Conservation (phyloP, 1,284 basidiomycete genomes). For the Earliella scabrosa region DNA sequence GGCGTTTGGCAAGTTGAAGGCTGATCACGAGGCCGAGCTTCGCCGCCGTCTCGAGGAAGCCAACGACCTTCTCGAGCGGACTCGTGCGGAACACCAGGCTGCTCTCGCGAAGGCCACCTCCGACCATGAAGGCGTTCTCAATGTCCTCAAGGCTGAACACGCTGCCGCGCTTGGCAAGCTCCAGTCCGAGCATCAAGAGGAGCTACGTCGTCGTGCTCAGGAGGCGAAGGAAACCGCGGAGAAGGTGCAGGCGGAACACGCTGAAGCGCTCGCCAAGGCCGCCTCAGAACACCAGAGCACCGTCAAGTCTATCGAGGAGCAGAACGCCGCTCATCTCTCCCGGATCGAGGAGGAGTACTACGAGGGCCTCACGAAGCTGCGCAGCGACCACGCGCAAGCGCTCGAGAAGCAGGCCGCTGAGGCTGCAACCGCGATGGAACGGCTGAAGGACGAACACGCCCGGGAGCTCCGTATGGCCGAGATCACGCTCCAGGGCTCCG, state of each 20-base stretch:
- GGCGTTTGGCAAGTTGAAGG: slow-evolving; percentile 39
- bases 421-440: slow-evolving; percentile 59
- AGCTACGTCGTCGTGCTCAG: slow-evolving; percentile 34
- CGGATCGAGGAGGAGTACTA: slow-evolving; percentile 82
- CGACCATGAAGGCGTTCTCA: slow-evolving; percentile 60
- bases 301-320: slow-evolving; percentile 65
- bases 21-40: slow-evolving; percentile 42
- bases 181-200: slow-evolving; percentile 48
- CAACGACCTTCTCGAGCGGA: slow-evolving; percentile 39
- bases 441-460: slow-evolving; percentile 73
- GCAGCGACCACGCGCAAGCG: slow-evolving; percentile 66
- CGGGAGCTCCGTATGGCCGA: slow-evolving; percentile 70
- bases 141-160: slow-evolving; percentile 62
- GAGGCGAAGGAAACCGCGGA: slow-evolving; percentile 42
- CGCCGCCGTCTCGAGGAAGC: slow-evolving; percentile 32
- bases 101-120: slow-evolving; percentile 49
- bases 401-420: slow-evolving; percentile 65
- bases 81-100: slow-evolving; percentile 53
- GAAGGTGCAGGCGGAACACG: slow-evolving; percentile 49
- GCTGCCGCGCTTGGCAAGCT: slow-evolving; percentile 61
- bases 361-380: slow-evolving; percentile 73
- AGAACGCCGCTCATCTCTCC: slow-evolving; percentile 55
- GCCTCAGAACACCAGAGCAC: slow-evolving; percentile 56
- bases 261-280: slow-evolving; percentile 51
- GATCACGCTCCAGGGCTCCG: slow-evolving; percentile 71